A percentile compares a stretch with the other conserved stretches of the same genome.
Evolutionary conservation across 805 yeast genomes (phyloP).

Genomic region (Priceomyces medius): DNA sequence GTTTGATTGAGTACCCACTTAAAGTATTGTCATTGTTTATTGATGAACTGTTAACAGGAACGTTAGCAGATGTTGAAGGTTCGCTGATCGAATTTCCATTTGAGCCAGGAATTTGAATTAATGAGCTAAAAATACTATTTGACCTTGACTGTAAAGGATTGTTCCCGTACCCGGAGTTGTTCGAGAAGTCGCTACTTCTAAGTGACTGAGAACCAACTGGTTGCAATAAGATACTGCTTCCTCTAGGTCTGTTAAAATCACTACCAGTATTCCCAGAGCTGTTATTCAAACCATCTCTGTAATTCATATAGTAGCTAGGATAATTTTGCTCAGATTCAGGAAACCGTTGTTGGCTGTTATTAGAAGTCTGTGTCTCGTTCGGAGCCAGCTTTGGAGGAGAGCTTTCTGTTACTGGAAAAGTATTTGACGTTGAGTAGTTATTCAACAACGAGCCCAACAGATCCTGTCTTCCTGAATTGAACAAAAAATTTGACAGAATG

Average conservation of each 20-base stretch:
- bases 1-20: slow-evolving; percentile 1
- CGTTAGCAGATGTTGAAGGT: slow-evolving; percentile 8
- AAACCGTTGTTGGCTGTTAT: slow-evolving; percentile 8
- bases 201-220: slow-evolving; percentile 27
- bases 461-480: slow-evolving; percentile 29
- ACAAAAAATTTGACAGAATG: slow-evolving; percentile 20
- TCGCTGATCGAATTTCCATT: slow-evolving; percentile 33
- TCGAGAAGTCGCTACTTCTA: slow-evolving; percentile 3
- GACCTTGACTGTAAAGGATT: slow-evolving; percentile 29
- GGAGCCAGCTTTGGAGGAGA: slow-evolving; percentile 1
- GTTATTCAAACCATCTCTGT: slow-evolving; percentile 14
- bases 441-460: slow-evolving; percentile 26
- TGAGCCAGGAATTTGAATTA: slow-evolving; percentile 40
- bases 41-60: slow-evolving; percentile 1
- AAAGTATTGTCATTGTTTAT: slow-evolving; percentile 4
- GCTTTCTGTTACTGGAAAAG: not conserved
- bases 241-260: slow-evolving; percentile 26
- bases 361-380: not conserved
- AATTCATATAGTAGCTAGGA: slow-evolving; percentile 18
- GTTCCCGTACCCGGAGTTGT: slow-evolving; percentile 11
- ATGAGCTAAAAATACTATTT: slow-evolving; percentile 38
- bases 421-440: slow-evolving; percentile 15
- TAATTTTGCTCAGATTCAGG: slow-evolving; percentile 12
- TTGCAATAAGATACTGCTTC: slow-evolving; percentile 39
- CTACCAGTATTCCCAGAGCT: not conserved